These are phyloP conservation scores for Neurospora africana DNA, from an alignment of 495 filamentous ascomycete genomes.

Conservation along the genomic window DNA sequence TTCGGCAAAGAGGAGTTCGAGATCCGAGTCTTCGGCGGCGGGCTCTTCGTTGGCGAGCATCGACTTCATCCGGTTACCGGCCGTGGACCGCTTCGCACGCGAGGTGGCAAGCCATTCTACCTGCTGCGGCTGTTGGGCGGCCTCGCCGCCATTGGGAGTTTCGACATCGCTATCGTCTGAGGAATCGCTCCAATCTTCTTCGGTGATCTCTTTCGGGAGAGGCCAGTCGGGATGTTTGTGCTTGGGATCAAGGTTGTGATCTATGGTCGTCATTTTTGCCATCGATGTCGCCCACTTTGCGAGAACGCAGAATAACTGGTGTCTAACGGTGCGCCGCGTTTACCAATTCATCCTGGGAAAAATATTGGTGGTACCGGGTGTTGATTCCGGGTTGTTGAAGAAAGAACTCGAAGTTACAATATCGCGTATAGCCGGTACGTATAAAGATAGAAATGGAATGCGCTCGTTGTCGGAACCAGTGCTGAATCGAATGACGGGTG, in stretches of 20 bases:
- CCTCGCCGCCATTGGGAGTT: slow-evolving; percentile 13
- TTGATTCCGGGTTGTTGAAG: not conserved
- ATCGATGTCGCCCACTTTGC: not conserved
- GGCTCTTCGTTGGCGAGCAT: slow-evolving; percentile 70
- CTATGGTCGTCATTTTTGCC: not conserved
- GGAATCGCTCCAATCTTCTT: slow-evolving; percentile 15
- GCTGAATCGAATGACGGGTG: not conserved
- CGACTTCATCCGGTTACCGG: slow-evolving; percentile 72
- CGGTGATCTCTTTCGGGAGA: slow-evolving; percentile 14
- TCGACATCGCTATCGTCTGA: slow-evolving; percentile 14
- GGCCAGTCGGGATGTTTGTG: not conserved
- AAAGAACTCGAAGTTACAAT: not conserved
- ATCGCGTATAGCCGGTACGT: not conserved
- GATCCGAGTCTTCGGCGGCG: slow-evolving; percentile 47
- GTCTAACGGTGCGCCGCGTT: not conserved
- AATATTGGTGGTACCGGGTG: not conserved
- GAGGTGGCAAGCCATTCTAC: slow-evolving; percentile 70
- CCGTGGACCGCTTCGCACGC: slow-evolving; percentile 71
- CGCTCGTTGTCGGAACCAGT: not conserved
- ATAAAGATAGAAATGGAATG: not conserved
- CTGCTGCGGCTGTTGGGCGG: slow-evolving; percentile 8
- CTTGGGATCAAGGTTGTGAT: not conserved
- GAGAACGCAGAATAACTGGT: not conserved
- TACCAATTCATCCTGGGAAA: not conserved
- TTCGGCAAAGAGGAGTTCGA: slow-evolving; percentile 74